Evolutionary conservation across 768 basidiomycete species (phyloP).

Genomic region (Xerocomus potaroensis): DNA sequence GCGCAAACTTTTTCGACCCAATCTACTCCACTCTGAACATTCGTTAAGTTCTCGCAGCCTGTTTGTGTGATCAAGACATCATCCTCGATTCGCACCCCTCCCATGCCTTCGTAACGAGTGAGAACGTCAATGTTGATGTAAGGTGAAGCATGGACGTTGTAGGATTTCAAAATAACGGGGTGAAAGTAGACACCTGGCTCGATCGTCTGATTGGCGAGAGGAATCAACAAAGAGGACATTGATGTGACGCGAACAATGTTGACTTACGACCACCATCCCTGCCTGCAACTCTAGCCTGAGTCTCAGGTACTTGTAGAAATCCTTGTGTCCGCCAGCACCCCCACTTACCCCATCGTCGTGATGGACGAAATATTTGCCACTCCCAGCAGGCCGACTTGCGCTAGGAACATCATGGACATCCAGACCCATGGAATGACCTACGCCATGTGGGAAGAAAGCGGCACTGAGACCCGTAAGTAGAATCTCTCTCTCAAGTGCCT

Average conservation of each 20-base stretch:
- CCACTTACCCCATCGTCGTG: slow-evolving; percentile 70
- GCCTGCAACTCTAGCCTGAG: slow-evolving; percentile 66
- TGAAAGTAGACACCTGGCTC: slow-evolving; percentile 91
- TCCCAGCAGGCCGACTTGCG: slow-evolving; percentile 68
- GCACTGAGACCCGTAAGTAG: slow-evolving; percentile 71
- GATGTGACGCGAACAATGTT: not conserved
- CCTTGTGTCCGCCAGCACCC: slow-evolving; percentile 52
- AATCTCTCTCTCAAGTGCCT: slow-evolving; percentile 43
- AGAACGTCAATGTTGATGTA: slow-evolving; percentile 36
- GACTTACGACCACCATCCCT: slow-evolving; percentile 86
- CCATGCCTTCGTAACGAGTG: slow-evolving; percentile 65
- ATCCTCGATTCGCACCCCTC: slow-evolving; percentile 94
- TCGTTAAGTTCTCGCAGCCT: slow-evolving; percentile 83
- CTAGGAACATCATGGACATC: slow-evolving; percentile 92
- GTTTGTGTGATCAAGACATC: slow-evolving; percentile 72
- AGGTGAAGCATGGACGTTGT: slow-evolving; percentile 52
- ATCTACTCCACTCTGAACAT: slow-evolving; percentile 72
- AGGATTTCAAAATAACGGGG: slow-evolving; percentile 64
- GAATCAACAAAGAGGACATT: not conserved
- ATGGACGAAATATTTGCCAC: slow-evolving; percentile 58
- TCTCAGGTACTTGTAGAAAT: slow-evolving; percentile 77
- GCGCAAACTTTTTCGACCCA: slow-evolving; percentile 84
- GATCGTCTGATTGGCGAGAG: slow-evolving; percentile 55
- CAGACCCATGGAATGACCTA: slow-evolving; percentile 87
- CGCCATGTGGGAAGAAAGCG: slow-evolving; percentile 93